phyloP scores from a whole-genome alignment of 1,284 basidiomycete species.

The Ceratobasidium sp. region DNA sequence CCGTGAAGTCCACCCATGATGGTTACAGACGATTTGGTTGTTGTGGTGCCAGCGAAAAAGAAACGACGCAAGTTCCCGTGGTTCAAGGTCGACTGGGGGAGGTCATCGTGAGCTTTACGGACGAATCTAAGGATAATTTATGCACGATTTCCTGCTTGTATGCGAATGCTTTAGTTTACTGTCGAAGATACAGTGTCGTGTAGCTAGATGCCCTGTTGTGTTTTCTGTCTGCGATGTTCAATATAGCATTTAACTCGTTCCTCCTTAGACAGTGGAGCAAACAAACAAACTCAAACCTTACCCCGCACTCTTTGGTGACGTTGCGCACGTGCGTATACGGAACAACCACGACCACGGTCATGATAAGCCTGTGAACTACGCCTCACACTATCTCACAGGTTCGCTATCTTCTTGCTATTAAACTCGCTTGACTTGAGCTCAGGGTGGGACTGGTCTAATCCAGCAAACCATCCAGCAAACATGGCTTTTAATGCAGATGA shows the following conservation, averaged over 20 bases:
- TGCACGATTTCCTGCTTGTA: conserved; percentile 17
- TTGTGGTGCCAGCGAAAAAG: conserved; percentile 23
- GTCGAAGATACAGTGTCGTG: background rate
- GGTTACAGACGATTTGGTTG: conserved; percentile 16
- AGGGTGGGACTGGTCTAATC: background rate
- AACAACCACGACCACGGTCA: background rate
- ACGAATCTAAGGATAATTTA: conserved; percentile 20
- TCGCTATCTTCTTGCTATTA: background rate
- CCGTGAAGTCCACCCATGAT: conserved; percentile 8
- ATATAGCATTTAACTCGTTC: background rate
- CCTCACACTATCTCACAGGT: background rate
- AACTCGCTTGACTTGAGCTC: background rate
- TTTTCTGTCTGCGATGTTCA: background rate
- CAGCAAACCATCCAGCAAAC: background rate
- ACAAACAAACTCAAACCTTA: conserved; percentile 4
- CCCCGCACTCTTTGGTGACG: background rate
- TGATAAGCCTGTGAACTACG: background rate
- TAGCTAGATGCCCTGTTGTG: conserved; percentile 27
- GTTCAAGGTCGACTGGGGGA: conserved; percentile 38
- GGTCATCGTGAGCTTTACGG: background rate
- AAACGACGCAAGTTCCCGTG: conserved; percentile 37
- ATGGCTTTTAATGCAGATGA: background rate
- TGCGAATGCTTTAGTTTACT: conserved; percentile 1
- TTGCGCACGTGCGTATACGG: background rate
- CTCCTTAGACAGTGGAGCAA: background rate